Evolutionary conservation across 208 protist genomes (phyloP).

Genomic region (Acanthamoeba royreba): DNA sequence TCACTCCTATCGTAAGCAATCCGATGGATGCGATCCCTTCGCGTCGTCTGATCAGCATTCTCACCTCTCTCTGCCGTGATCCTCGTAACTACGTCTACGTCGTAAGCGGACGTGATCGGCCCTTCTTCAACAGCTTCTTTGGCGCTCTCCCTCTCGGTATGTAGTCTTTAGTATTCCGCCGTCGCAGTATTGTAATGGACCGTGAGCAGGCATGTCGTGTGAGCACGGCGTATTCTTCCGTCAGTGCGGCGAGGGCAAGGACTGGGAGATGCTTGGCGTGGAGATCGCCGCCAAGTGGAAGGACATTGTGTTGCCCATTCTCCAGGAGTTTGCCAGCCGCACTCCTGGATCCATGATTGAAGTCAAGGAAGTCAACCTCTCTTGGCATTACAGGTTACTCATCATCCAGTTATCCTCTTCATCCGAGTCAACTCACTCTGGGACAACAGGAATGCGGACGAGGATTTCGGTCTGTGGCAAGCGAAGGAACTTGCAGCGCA

Average conservation of each 20-base stretch:
- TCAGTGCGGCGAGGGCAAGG: background rate
- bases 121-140: conserved; percentile 24
- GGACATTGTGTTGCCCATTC: conserved; percentile 33
- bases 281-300: conserved; percentile 60
- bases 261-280: conserved; percentile 36
- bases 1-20: conserved; percentile 50
- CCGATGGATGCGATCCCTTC: conserved; percentile 32
- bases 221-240: conserved; percentile 42
- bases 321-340: conserved; percentile 52
- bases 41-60: conserved; percentile 17
- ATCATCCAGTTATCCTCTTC: background rate
- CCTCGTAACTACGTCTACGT: conserved; percentile 55
- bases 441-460: conserved; percentile 54
- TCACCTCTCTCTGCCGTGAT: conserved; percentile 45
- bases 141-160: background rate
- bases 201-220: conserved; percentile 14
- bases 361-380: conserved; percentile 65
- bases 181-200: background rate
- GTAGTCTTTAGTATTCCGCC: background rate
- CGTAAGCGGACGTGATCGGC: conserved; percentile 54
- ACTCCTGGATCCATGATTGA: conserved; percentile 75
- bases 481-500: conserved; percentile 72
- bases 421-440: no score
- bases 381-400: conserved; percentile 69
- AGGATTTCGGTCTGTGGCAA: conserved; percentile 77